Conservation (phyloP, 2,329 filamentous ascomycete species). For the Plenodomus biglobosus region DNA sequence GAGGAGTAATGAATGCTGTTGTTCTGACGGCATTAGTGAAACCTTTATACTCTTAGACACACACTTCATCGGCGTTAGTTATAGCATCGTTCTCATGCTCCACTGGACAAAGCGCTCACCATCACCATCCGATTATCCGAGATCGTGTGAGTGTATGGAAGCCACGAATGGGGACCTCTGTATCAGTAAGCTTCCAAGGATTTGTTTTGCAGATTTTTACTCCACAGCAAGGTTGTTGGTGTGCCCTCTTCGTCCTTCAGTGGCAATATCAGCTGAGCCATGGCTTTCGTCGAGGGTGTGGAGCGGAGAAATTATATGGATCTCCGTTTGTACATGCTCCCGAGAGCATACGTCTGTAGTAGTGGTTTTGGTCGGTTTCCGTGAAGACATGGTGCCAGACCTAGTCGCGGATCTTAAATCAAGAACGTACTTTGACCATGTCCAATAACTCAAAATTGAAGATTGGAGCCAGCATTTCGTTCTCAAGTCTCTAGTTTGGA, state of each 20-base stretch:
- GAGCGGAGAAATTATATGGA: not conserved
- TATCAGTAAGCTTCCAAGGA: not conserved
- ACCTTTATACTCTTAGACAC: conserved; percentile 1
- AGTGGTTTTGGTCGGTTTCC: no score
- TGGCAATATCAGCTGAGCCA: not conserved
- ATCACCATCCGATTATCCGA: not conserved
- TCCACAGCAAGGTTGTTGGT: not conserved
- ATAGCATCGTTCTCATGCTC: not conserved
- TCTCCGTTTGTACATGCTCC: no score
- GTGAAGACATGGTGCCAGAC: no score
- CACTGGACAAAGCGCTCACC: not conserved
- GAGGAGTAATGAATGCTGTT: not conserved
- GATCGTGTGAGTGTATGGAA: not conserved
- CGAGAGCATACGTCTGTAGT: no score
- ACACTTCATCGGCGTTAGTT: no score
- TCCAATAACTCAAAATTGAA: no score
- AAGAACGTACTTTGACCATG: no score
- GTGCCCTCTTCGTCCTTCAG: not conserved
- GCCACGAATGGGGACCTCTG: not conserved
- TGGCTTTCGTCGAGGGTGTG: not conserved
- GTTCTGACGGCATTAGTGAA: not conserved
- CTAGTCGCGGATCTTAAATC: no score
- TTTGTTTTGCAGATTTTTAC: not conserved
- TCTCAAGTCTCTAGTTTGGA: no score
- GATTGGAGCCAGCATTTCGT: no score